Evolutionary conservation across 2,329 filamentous ascomycete species (phyloP).

Genomic region (Amylocarpus encephaloides): DNA sequence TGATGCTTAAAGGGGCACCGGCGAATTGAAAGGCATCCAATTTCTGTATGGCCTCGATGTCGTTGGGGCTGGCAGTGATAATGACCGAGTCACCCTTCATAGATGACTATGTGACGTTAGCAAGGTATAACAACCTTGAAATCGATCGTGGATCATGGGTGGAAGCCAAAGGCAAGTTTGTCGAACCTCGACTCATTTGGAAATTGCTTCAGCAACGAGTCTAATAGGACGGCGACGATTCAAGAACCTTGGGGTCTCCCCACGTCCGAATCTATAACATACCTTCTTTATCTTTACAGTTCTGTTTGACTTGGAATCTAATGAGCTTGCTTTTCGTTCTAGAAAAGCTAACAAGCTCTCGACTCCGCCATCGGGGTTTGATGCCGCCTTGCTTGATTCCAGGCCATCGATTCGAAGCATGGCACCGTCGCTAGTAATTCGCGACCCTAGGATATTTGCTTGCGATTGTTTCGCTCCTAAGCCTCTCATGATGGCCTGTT

Average conservation of each 20-base stretch:
- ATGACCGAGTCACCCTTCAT: slow-evolving; percentile 63
- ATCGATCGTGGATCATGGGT: slow-evolving; percentile 25
- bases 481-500: slow-evolving; percentile 34
- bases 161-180: slow-evolving; percentile 19
- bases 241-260: slow-evolving; percentile 30
- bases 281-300: slow-evolving; percentile 69
- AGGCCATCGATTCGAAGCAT: slow-evolving; percentile 51
- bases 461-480: slow-evolving; percentile 28
- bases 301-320: slow-evolving; percentile 38
- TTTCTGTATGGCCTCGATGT: slow-evolving; percentile 58
- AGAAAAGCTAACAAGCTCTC: slow-evolving; percentile 60
- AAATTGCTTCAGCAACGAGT: slow-evolving; percentile 37
- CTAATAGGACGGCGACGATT: slow-evolving; percentile 33
- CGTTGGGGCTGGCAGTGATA: slow-evolving; percentile 58
- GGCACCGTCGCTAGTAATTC: slow-evolving; percentile 20
- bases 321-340: slow-evolving; percentile 60
- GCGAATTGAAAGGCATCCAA: slow-evolving; percentile 66
- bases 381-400: slow-evolving; percentile 60
- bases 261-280: slow-evolving; percentile 50
- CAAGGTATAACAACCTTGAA: slow-evolving; percentile 40
- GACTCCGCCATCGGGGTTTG: slow-evolving; percentile 60
- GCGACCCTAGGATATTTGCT: slow-evolving; percentile 26
- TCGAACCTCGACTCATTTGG: slow-evolving; percentile 25
- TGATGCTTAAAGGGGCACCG: slow-evolving; percentile 50
- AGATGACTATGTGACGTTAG: slow-evolving; percentile 67